Base-by-base conservation (phyloP, 139 green algal genomes). In the Chlamydomonas sphaeroides region DNA sequence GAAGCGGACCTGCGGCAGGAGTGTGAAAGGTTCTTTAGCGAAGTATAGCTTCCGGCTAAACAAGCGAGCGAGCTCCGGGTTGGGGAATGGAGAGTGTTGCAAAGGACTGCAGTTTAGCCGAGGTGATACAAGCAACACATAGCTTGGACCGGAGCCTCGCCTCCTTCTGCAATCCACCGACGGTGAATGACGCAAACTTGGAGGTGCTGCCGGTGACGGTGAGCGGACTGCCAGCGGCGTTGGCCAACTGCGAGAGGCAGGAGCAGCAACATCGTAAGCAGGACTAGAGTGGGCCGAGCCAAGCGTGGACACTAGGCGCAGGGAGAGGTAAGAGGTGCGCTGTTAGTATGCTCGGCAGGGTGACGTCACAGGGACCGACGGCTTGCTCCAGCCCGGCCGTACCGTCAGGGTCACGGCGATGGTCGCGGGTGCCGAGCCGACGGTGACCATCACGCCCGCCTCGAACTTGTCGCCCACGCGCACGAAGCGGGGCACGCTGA, bases 381-480 rank as follows among this genome's bases (percentile, higher is more conserved):
- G 21, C 15, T 62, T 30, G 6, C 53, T 5, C 21, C 6, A 36
- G 7, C n/a, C 33, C 33, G 0, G 11, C 63, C 63, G 23, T 32
- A 81, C 74, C 74, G 48, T 30, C 1, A 87, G 28, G 2, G 23
- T 70, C 8, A 83, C 81, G 2, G 56, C 73, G n/a, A 78, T 56
- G 8, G 65, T 61, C 32, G 51, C 73, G 7, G 62, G 53, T 49
- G 36, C 63, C 20, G 80, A 86, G 20, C 75, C 62, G 23, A 73
- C 72, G 26, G 88, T 88, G 2, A 93, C 88, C 5, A 93, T 35
- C 53, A 92, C 86, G 23, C 91, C 90, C 0, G 86, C 90, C 51
- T 87, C 68, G 76, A 94, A 94, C 17, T 39, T 59, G 67, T 95
- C 92, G 11, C 88, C 87, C 2, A 89, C 76, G 39, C 92, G 90